phyloP scores from a whole-genome alignment of 768 basidiomycete species.

The Coprinopsis cinerea region DNA sequence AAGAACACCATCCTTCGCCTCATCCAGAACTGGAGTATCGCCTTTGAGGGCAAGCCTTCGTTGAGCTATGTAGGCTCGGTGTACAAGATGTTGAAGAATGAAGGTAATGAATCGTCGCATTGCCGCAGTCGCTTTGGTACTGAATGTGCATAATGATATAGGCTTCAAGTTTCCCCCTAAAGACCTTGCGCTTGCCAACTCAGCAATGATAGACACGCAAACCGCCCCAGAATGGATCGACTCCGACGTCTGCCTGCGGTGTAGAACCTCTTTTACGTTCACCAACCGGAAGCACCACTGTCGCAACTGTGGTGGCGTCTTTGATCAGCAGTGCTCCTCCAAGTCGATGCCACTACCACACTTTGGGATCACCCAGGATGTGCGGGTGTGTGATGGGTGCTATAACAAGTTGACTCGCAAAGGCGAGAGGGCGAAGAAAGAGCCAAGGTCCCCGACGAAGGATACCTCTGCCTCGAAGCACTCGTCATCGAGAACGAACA shows the following conservation, averaged over 20 bases:
- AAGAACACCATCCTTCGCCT: conserved; percentile 70
- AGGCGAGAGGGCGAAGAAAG: conserved; percentile 45
- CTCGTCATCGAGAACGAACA: conserved; percentile 47
- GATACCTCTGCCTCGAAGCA: conserved; percentile 18
- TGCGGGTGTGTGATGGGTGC: conserved; percentile 92
- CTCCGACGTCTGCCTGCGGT: conserved; percentile 90
- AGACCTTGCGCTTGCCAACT: conserved; percentile 59
- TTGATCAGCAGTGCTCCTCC: conserved; percentile 89
- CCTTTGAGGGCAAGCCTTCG: conserved; percentile 76
- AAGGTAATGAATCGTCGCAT: conserved; percentile 60
- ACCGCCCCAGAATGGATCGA: conserved; percentile 97
- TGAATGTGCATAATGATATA: conserved; percentile 18
- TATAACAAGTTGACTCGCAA: conserved; percentile 70
- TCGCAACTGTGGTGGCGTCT: conserved; percentile 95
- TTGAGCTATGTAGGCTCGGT: conserved; percentile 74
- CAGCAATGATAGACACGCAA: conserved; percentile 86
- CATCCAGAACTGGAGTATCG: conserved; percentile 91
- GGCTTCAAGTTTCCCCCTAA: conserved; percentile 85
- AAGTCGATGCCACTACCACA: conserved; percentile 82
- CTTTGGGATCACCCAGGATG: conserved; percentile 88
- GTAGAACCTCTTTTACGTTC: conserved; percentile 85
- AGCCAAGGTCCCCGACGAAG: conserved; percentile 43
- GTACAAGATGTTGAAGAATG: conserved; percentile 68
- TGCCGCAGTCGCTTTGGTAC: not conserved
- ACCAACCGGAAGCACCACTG: conserved; percentile 99